Evolutionary conservation across 1,139 yeast genomes (phyloP).

Genomic region (Yamadazyma dendronema): DNA sequence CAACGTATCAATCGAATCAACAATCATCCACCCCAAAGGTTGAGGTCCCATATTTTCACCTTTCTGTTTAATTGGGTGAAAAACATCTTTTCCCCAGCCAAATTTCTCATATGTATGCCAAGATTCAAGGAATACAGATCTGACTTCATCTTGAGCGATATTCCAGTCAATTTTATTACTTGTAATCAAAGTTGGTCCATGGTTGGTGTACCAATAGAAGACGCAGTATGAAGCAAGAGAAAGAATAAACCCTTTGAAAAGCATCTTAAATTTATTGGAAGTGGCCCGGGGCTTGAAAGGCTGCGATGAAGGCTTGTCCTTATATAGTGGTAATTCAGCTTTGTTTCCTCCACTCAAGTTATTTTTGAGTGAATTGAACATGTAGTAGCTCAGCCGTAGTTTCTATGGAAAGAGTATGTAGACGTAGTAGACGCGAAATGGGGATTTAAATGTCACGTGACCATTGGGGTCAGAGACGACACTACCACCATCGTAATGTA

Average conservation of each 20-base stretch:
- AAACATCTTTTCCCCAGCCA: conserved; percentile 70
- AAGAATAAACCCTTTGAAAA: conserved; percentile 41
- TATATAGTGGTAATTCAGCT: conserved; percentile 27
- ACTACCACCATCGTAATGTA: no score
- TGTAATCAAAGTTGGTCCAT: background rate
- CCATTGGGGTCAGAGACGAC: no score
- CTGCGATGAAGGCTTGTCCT: conserved; percentile 25
- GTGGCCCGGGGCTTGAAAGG: conserved; percentile 11
- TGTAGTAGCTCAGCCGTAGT: background rate
- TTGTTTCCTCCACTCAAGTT: conserved; percentile 1
- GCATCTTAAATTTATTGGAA: conserved; percentile 28
- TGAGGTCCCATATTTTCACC: conserved; percentile 79
- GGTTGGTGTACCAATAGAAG: conserved; percentile 20
- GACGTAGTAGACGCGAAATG: no score
- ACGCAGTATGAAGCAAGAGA: conserved; percentile 39
- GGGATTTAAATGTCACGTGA: no score
- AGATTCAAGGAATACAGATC: conserved; percentile 64
- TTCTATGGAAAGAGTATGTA: no score
- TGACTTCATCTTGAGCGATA: conserved; percentile 54
- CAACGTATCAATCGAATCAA: conserved; percentile 84
- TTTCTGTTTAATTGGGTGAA: conserved; percentile 49
- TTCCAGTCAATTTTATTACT: conserved; percentile 29
- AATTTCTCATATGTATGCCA: conserved; percentile 76
- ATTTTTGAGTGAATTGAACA: conserved; percentile 6
- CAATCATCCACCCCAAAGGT: conserved; percentile 95